phyloP scores from a whole-genome alignment of 345 rosid species.

The Carallia pectinifolia region DNA sequence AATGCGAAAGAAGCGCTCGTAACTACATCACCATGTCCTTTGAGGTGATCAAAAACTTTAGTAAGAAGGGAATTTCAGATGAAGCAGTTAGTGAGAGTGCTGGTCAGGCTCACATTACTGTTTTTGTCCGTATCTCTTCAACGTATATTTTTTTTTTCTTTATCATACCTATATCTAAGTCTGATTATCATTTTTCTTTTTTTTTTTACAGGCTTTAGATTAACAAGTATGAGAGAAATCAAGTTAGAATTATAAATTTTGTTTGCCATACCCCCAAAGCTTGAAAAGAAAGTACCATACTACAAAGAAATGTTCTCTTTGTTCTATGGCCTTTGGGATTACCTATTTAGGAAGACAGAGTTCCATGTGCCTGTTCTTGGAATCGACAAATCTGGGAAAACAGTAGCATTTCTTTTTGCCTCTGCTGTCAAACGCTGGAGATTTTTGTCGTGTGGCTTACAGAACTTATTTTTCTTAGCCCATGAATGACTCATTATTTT shows the following conservation, averaged over 20 bases:
- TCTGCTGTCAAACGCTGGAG: neutral
- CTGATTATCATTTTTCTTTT: neutral
- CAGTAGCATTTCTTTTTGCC: conserved; percentile 45
- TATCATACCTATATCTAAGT: neutral
- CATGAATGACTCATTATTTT: neutral
- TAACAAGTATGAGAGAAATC: conserved; percentile 1
- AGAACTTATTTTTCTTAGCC: neutral
- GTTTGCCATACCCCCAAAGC: neutral
- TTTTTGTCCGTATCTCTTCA: neutral
- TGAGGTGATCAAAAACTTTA: no score
- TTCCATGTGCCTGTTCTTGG: conserved; percentile 95
- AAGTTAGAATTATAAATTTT: conserved; percentile 3
- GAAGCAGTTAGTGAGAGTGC: no score
- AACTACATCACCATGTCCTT: no score
- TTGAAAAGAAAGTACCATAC: conserved; percentile 19
- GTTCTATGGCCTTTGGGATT: conserved; percentile 84
- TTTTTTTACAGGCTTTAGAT: conserved; percentile 4
- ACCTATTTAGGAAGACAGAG: conserved; percentile 80
- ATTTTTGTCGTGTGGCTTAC: neutral
- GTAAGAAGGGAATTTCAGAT: no score
- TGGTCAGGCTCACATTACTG: neutral
- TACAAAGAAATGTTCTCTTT: conserved; percentile 83
- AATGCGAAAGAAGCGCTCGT: no score
- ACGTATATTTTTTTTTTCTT: neutral
- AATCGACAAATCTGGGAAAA: conserved; percentile 91